Conservation (phyloP, 495 filamentous ascomycete species). For the Hyphodiscus hymeniophilus region DNA sequence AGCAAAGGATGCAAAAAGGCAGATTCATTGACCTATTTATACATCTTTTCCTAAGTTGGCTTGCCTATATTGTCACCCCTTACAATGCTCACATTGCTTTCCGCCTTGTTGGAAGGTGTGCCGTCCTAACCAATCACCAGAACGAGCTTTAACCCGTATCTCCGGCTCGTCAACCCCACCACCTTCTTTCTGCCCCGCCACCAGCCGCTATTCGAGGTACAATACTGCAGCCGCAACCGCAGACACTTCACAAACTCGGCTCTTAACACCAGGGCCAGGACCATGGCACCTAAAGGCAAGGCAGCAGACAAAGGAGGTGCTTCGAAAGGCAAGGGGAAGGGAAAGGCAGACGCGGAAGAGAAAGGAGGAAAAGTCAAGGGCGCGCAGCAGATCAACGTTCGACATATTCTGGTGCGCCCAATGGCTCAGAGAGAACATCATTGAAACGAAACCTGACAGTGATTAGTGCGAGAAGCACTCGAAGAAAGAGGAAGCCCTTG, state of each 20-base stretch:
- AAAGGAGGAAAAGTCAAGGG: slow-evolving; percentile 54
- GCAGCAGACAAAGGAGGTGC: slow-evolving; percentile 24
- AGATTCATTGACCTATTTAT: no score
- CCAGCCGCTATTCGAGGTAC: slow-evolving; percentile 5
- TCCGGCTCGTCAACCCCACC: no score
- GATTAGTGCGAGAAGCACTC: slow-evolving; percentile 84
- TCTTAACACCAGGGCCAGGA: neutral
- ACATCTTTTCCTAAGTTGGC: no score
- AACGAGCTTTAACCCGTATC: no score
- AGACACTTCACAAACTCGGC: neutral
- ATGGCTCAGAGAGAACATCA: neutral
- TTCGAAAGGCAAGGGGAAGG: slow-evolving; percentile 37
- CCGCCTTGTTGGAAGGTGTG: no score
- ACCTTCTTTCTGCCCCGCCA: no score
- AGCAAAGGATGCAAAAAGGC: no score
- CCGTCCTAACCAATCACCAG: no score
- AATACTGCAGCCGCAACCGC: no score
- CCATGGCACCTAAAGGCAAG: slow-evolving; percentile 51
- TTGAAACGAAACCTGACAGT: slow-evolving; percentile 10
- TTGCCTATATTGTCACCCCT: no score
- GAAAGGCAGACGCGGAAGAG: slow-evolving; percentile 38
- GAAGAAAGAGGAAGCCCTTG: slow-evolving; percentile 81
- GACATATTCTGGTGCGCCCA: slow-evolving; percentile 66
- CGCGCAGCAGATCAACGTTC: slow-evolving; percentile 72
- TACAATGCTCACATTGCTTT: no score